Percentiles rank a stretch among this genome's conserved stretches.
Evolutionary conservation across 139 green algal species (phyloP).

Genomic region (Eudorina sp.): DNA sequence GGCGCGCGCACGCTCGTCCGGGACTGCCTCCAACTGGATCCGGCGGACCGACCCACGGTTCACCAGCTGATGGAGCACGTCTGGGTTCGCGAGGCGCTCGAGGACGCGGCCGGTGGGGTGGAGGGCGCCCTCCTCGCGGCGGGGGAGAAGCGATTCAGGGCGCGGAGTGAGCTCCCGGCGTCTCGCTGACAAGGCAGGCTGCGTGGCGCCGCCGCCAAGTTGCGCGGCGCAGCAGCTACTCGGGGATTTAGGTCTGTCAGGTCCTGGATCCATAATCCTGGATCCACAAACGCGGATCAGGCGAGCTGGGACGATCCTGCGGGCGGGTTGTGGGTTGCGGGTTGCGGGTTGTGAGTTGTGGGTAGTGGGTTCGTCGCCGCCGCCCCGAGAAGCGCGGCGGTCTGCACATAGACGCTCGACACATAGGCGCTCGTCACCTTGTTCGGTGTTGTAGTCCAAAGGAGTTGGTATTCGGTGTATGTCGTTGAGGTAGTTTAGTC

Average conservation of each 20-base stretch:
- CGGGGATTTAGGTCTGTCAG: background rate
- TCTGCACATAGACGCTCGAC: too few relatives aligned
- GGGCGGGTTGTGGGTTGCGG: too few relatives aligned
- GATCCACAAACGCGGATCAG: too few relatives aligned
- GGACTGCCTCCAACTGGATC: slow-evolving; percentile 44
- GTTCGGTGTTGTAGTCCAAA: too few relatives aligned
- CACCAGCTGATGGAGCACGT: slow-evolving; percentile 55
- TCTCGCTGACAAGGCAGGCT: background rate
- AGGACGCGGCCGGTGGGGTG: background rate
- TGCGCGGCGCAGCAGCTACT: background rate
- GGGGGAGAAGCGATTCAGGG: background rate
- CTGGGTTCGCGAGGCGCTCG: slow-evolving; percentile 48
- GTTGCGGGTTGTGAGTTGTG: too few relatives aligned
- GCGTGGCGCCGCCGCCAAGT: background rate
- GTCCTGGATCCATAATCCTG: too few relatives aligned
- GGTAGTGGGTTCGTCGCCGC: too few relatives aligned
- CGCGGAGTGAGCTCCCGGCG: background rate
- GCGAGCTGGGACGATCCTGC: too few relatives aligned
- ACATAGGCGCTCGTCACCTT: too few relatives aligned
- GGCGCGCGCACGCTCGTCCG: slow-evolving; percentile 34
- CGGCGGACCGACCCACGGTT: slow-evolving; percentile 46
- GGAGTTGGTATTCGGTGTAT: too few relatives aligned
- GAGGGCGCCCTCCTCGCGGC: background rate
- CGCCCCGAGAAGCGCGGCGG: too few relatives aligned
- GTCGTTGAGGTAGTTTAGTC: too few relatives aligned